phyloP scores from a whole-genome alignment of 306 rosid genomes.

The Parietaria judaica region DNA sequence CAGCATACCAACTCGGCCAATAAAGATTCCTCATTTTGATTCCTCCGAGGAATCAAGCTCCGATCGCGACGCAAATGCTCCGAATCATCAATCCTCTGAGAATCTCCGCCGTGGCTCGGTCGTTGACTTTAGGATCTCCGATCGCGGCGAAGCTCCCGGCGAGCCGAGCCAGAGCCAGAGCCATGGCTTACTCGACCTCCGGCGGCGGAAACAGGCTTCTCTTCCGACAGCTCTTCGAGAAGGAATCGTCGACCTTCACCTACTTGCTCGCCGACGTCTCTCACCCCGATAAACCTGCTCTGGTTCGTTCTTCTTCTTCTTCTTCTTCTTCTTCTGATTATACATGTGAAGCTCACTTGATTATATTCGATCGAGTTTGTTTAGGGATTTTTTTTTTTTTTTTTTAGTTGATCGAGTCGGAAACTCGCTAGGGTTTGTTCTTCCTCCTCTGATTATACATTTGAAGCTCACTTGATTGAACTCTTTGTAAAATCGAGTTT shows the following conservation, averaged over 20 bases:
- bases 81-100: conserved; percentile 7
- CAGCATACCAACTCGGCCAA: too few species aligned
- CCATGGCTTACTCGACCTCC: conserved; percentile 23
- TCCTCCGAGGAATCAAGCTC: too few species aligned
- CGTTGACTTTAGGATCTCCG: not conserved
- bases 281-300: conserved; percentile 70
- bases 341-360: too few species aligned
- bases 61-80: conserved; percentile 1
- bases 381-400: too few species aligned
- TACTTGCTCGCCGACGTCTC: conserved; percentile 76
- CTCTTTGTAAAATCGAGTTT: too few species aligned
- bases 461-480: too few species aligned
- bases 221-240: conserved; percentile 91
- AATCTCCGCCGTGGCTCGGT: conserved; percentile 3
- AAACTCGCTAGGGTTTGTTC: too few species aligned
- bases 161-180: not conserved
- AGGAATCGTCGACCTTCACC: conserved; percentile 88
- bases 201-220: conserved; percentile 35
- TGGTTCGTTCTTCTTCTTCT: conserved; percentile 30
- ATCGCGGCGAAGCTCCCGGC: not conserved
- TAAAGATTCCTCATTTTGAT: too few species aligned
- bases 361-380: too few species aligned
- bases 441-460: too few species aligned
- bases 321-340: not conserved
- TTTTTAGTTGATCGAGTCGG: too few species aligned